phyloP scores from a whole-genome alignment of 352 stramenopile species.

The Phytophthora meadii region DNA sequence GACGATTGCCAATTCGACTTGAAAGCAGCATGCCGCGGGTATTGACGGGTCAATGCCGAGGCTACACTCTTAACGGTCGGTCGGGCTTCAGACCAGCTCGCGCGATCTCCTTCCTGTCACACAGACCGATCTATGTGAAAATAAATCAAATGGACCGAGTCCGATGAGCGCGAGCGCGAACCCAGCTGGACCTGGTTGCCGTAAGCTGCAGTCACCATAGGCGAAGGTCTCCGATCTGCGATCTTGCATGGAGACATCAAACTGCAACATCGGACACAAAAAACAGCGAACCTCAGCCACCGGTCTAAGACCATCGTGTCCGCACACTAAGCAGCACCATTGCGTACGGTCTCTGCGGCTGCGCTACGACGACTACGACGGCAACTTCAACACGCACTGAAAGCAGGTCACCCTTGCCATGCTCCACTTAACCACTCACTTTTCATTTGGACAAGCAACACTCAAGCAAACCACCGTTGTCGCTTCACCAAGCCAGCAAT shows the following conservation, averaged over 20 bases:
- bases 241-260: background rate
- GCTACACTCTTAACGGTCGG: background rate
- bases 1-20: background rate
- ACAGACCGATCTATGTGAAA: constrained; percentile 19
- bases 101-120: background rate
- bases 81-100: no score
- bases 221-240: no score
- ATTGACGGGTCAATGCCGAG: background rate
- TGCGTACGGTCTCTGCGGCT: background rate
- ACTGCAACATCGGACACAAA: constrained; percentile 5
- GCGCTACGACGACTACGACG: constrained; percentile 1
- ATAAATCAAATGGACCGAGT: constrained; percentile 23
- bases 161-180: background rate
- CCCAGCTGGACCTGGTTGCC: constrained; percentile 2
- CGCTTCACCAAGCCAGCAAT: constrained; percentile 11
- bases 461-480: constrained; percentile 4
- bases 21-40: background rate
- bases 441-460: constrained; percentile 14
- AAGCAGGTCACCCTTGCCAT: no score
- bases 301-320: background rate
- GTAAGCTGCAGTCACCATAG: constrained; percentile 1
- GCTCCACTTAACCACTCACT: background rate
- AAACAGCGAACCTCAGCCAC: background rate
- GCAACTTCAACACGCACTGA: background rate
- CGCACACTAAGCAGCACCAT: background rate